Base-by-base conservation (phyloP, 192 early-diverging fungal genomes). In the Coemansia sp. region DNA sequence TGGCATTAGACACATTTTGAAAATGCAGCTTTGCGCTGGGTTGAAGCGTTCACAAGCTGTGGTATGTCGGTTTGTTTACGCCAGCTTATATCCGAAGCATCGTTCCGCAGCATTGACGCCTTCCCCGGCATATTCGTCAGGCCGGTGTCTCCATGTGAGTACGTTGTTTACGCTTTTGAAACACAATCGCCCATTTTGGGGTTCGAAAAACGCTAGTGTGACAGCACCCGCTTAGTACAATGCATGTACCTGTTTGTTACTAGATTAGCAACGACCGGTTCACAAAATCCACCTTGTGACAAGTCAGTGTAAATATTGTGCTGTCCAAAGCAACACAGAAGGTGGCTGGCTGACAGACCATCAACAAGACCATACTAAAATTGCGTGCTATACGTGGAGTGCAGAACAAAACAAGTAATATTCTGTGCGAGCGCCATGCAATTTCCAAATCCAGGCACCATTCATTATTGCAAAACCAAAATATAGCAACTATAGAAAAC, bases 401-500 rank as follows among this genome's bases (percentile, higher is more conserved):
- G 24, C 53, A 55, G 53, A 14, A 7, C 53, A 49, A 19, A 49
- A 49, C 15, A 22, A 0, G 15, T 2, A 49, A 19, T 49, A 19
- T 19, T 49, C 48, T 21, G 48, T 49, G 48, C 19, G 12, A 7
- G 48, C 48, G 48, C 48, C 48, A 49, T 49, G 7, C 19, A 21
- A 19, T 21, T 45, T 45, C 41, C 41, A 45, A 45, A 45, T 45
- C 15, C 41, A 45, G 41, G 41, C 11, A 15, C 25, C 52, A 55
- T 17, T 27, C 19, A 29, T 32, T 27, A 29, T 32, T 55, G 53
- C 8, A 10, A 32, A 55, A 3, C 4, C 10, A 25, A 55, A 27
- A 55, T 53, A 53, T 53, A 53, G 51, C 2, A 53, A 14, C 51
- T 35, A 56, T 17, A 14, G n/a, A 17, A 56, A 56, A 56, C n/a